A percentile compares a stretch with the other conserved stretches of the same genome.
Conservation (phyloP, 2,329 filamentous ascomycete species). For the Penicillium sclerotigenum region DNA sequence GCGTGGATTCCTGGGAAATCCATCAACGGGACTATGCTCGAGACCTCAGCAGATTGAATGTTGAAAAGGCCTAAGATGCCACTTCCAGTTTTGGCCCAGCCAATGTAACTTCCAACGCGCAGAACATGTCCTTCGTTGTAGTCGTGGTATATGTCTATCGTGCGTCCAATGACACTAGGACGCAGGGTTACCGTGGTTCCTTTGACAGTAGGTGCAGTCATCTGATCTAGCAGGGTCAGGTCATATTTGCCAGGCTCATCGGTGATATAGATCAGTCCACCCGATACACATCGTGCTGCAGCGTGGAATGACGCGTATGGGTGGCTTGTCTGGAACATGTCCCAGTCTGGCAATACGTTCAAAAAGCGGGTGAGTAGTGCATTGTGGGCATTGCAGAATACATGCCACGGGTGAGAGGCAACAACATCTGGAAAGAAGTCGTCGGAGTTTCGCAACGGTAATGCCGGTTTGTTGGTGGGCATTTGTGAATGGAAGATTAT, state of each 20-base stretch:
- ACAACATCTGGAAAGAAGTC: conserved; percentile 84
- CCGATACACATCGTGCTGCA: conserved; percentile 82
- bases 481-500: conserved; percentile 82
- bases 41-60: conserved; percentile 59
- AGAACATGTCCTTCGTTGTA: conserved; percentile 73
- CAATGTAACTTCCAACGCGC: conserved; percentile 76
- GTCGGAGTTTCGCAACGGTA: conserved; percentile 80
- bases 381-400: conserved; percentile 93
- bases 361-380: conserved; percentile 76
- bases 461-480: conserved; percentile 67
- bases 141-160: conserved; percentile 68
- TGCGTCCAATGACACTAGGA: conserved; percentile 70
- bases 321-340: conserved; percentile 69
- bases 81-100: conserved; percentile 63
- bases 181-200: conserved; percentile 78
- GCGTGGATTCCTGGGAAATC: conserved; percentile 68
- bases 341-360: conserved; percentile 82
- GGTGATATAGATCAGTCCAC: conserved; percentile 92
- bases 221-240: conserved; percentile 69
- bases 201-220: conserved; percentile 70
- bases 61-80: conserved; percentile 86
- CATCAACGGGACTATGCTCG: conserved; percentile 66
- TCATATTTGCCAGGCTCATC: conserved; percentile 83
- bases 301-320: conserved; percentile 80
- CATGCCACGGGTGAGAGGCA: conserved; percentile 85